Conservation (phyloP, 257 asterid genomes). For the Nicotiana noctiflora region DNA sequence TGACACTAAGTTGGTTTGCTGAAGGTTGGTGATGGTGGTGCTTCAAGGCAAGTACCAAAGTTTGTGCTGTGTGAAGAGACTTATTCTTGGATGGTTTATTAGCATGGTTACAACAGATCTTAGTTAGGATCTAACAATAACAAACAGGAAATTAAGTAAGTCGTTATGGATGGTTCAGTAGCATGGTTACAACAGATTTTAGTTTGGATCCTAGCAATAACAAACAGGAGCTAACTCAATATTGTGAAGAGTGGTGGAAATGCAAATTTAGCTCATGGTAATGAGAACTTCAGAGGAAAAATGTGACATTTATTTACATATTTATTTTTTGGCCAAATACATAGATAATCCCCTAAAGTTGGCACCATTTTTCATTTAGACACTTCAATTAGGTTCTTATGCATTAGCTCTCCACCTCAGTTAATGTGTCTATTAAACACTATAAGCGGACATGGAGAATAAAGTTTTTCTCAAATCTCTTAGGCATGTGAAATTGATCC, state of each 20-base stretch:
- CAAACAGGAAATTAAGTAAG: not conserved
- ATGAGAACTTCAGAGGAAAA: not conserved
- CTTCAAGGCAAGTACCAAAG: not conserved
- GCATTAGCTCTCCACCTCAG: too few relatives aligned
- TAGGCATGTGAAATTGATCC: too few relatives aligned
- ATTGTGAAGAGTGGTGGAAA: not conserved
- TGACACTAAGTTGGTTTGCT: not conserved
- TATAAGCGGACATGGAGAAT: too few relatives aligned
- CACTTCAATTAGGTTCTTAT: too few relatives aligned
- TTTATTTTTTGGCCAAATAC: not conserved
- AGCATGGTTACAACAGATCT: not conserved
- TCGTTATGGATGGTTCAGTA: not conserved
- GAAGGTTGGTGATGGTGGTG: not conserved
- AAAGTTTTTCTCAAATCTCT: too few relatives aligned
- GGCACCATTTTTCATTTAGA: too few relatives aligned
- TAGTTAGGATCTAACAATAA: not conserved
- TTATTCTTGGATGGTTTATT: not conserved
- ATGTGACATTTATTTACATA: not conserved
- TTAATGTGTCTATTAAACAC: too few relatives aligned
- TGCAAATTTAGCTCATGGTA: not conserved
- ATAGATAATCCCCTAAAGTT: too few relatives aligned
- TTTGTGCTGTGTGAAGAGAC: not conserved
- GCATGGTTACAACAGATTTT: not conserved
- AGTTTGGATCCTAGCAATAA: not conserved
- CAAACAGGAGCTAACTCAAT: not conserved